Percentiles rank a stretch among this genome's conserved stretches.
Evolutionary conservation across 2,329 filamentous ascomycete species (phyloP).

Genomic region (Hypoxylon sp.): DNA sequence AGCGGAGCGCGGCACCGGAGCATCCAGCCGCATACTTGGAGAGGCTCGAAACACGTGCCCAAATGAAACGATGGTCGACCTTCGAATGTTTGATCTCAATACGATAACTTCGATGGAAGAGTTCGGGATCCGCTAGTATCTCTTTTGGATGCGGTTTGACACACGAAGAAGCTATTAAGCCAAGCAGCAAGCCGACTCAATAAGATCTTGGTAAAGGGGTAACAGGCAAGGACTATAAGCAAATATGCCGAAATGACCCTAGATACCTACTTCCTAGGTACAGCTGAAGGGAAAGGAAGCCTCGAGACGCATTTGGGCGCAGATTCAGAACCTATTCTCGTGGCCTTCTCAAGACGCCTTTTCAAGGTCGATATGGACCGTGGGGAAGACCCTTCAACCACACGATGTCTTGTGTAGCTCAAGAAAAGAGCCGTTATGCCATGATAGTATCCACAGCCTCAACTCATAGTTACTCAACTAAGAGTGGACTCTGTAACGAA

Average conservation of each 20-base stretch:
- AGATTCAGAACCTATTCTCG: neutral
- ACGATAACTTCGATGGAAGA: neutral
- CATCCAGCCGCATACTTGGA: neutral
- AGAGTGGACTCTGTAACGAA: conserved; percentile 8
- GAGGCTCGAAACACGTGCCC: neutral
- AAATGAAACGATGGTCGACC: neutral
- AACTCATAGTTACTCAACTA: conserved; percentile 18
- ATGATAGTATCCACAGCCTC: conserved; percentile 7
- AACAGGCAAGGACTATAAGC: neutral
- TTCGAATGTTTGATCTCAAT: neutral
- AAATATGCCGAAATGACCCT: neutral
- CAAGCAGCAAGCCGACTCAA: neutral
- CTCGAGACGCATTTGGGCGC: neutral
- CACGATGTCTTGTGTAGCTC: neutral
- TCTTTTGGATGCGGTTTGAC: neutral
- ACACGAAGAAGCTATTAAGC: neutral
- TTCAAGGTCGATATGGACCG: neutral
- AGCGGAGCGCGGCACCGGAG: neutral
- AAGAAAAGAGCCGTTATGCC: neutral
- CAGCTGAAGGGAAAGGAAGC: neutral
- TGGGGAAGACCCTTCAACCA: neutral
- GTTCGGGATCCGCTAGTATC: neutral
- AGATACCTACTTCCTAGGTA: neutral
- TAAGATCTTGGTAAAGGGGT: neutral
- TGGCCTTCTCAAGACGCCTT: neutral